phyloP scores from a whole-genome alignment of 306 rosid genomes.

The Medicago arabica region DNA sequence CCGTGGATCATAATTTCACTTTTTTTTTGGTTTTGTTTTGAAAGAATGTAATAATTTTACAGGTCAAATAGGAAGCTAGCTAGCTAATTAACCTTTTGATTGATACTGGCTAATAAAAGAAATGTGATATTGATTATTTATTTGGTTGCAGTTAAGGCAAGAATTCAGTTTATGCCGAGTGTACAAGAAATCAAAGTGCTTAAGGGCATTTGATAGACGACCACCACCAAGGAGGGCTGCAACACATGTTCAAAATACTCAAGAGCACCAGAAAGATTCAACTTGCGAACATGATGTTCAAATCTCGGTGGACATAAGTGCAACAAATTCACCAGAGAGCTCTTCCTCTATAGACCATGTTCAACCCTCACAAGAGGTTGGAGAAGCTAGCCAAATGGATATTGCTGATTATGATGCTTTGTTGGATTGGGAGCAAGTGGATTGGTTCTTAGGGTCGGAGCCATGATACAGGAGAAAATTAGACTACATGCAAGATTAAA shows the following conservation, averaged over 20 bases:
- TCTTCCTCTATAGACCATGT: slow-evolving; percentile 55
- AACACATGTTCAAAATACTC: neutral
- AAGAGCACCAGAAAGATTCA: slow-evolving; percentile 32
- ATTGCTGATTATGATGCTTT: slow-evolving; percentile 44
- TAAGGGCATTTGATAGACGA: slow-evolving; percentile 82
- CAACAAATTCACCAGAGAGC: slow-evolving; percentile 54
- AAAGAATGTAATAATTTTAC: too few species aligned
- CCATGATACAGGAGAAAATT: neutral
- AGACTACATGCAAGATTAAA: neutral
- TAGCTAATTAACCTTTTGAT: too few species aligned
- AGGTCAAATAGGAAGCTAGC: neutral
- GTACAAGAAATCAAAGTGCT: slow-evolving; percentile 79
- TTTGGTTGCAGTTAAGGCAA: slow-evolving; percentile 62
- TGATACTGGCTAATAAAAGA: too few species aligned
- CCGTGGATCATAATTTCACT: neutral
- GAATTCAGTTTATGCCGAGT: slow-evolving; percentile 86
- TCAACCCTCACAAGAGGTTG: slow-evolving; percentile 41
- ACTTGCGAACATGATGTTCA: slow-evolving; percentile 3
- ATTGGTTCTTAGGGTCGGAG: slow-evolving; percentile 49
- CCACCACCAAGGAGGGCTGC: slow-evolving; percentile 46
- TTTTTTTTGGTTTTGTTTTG: too few species aligned
- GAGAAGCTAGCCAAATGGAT: slow-evolving; percentile 39
- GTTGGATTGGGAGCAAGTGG: slow-evolving; percentile 65
- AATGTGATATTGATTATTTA: neutral
- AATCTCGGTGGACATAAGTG: neutral